Percentiles rank a stretch among this genome's conserved stretches.
Evolutionary conservation across 1,284 basidiomycete genomes (phyloP).

Genomic region (Puccinia hordei): DNA sequence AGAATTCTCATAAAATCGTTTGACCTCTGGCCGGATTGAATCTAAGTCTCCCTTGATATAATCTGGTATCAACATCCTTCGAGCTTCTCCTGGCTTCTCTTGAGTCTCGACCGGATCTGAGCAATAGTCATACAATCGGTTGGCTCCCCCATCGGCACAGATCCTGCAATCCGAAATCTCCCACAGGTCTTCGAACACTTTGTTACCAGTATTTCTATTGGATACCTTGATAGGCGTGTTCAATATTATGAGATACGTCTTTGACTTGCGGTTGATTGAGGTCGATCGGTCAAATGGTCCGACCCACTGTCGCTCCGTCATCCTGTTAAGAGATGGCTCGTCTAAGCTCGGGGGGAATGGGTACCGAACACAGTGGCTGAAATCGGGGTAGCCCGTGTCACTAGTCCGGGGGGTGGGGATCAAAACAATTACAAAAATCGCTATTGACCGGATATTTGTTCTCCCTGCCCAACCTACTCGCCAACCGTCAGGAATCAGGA

Average conservation of each 20-base stretch:
- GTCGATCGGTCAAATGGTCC: background rate
- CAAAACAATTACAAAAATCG: too few relatives aligned
- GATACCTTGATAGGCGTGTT: slow-evolving; percentile 27
- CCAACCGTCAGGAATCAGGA: background rate
- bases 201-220: background rate
- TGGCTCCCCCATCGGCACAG: slow-evolving; percentile 94
- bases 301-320: background rate
- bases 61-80: slow-evolving; percentile 72
- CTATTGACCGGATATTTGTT: too few relatives aligned
- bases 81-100: slow-evolving; percentile 25
- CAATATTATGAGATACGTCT: slow-evolving; percentile 23
- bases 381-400: too few relatives aligned
- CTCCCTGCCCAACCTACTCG: too few relatives aligned
- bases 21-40: slow-evolving; percentile 76
- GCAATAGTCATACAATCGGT: slow-evolving; percentile 71
- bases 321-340: too few relatives aligned
- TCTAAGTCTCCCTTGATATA: slow-evolving; percentile 92
- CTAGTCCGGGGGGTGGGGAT: too few relatives aligned
- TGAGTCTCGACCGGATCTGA: background rate
- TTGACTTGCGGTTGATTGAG: background rate
- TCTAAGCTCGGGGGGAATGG: too few relatives aligned
- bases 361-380: background rate
- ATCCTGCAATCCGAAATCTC: background rate
- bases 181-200: slow-evolving; percentile 27
- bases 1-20: slow-evolving; percentile 67